Base-by-base conservation (phyloP, 805 yeast genomes). In the Sporopachydermia quercuum region DNA sequence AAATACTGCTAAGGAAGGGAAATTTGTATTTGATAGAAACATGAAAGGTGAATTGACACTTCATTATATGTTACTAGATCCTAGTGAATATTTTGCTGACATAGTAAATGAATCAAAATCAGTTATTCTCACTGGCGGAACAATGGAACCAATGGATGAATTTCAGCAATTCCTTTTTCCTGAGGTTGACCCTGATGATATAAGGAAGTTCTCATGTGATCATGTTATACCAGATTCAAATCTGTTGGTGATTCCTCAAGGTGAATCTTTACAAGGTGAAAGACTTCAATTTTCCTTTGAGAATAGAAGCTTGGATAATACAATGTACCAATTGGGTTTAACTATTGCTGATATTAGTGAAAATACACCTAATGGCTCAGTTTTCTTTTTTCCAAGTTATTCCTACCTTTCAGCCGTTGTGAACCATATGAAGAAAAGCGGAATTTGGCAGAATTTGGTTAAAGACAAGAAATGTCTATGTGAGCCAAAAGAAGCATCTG, bases 61-160 rank as follows among this genome's bases (percentile, higher is more conserved):
- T 39, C 74, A 76, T 42, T 87, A 86, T 50, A 68, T 84, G 65
- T 60, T 85, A 4, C 60, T 87, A 4, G 94, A 86, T 50, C 94
- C 96, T 2, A 74, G 84, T 40, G 72, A 71, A 37, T 63, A 72
- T 2, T 84, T 87, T 52, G 62, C 66, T 40, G 77, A 76, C 2
- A 63, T 89, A 2, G 72, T 83, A 0, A 73, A 74, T 2, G 69
- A 73, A 11, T 66, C 85, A 0, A 66, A 66, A 46, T 78, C 87
- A 54, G 79, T 87, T 0, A 62, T 89, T 2, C 54, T 87, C 2
- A 91, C 95, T 2, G 97, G 97, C 27, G 97, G 97, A 11, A 87
- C 97, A 0, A 84, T 86, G 95, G 89, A 82, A 52, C 96, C 96
- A 0, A 63, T 76, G 23, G 51, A 64, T n/a, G 95, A 87, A 46